Conservation (phyloP, 129 eudicot species). For the Kitagawia praeruptora region DNA sequence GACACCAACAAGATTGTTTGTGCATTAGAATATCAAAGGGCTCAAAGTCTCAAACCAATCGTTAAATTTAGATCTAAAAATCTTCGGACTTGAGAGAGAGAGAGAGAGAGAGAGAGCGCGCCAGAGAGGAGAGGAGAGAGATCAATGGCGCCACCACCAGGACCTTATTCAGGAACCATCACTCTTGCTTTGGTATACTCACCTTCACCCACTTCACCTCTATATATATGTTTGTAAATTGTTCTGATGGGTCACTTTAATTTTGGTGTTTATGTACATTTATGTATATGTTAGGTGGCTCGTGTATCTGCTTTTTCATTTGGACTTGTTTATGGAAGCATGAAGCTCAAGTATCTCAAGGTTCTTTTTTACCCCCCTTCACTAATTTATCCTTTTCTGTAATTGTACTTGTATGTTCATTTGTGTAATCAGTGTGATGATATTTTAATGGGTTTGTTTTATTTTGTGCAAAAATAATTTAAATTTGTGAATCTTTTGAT, state of each 20-base stretch:
- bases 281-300: constrained; percentile 46
- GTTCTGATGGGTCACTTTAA: neutral
- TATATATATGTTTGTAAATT: neutral
- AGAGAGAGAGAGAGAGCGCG: too few relatives aligned
- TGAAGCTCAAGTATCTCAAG: constrained; percentile 80
- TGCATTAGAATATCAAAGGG: too few relatives aligned
- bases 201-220: neutral
- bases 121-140: neutral
- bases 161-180: constrained; percentile 70
- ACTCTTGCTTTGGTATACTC: constrained; percentile 55
- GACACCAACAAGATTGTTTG: too few relatives aligned
- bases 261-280: neutral
- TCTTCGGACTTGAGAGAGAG: too few relatives aligned
- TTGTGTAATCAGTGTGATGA: too few relatives aligned
- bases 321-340: constrained; percentile 72
- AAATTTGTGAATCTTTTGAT: too few relatives aligned
- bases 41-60: too few relatives aligned
- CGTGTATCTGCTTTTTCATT: constrained; percentile 70
- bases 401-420: too few relatives aligned
- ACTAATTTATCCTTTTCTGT: too few relatives aligned
- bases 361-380: constrained; percentile 11
- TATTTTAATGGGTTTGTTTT: too few relatives aligned
- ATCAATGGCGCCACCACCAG: constrained; percentile 65
- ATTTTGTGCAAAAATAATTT: too few relatives aligned
- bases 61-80: neutral